Conservation (phyloP, 306 rosid genomes). For the Arachis hypogaea region DNA sequence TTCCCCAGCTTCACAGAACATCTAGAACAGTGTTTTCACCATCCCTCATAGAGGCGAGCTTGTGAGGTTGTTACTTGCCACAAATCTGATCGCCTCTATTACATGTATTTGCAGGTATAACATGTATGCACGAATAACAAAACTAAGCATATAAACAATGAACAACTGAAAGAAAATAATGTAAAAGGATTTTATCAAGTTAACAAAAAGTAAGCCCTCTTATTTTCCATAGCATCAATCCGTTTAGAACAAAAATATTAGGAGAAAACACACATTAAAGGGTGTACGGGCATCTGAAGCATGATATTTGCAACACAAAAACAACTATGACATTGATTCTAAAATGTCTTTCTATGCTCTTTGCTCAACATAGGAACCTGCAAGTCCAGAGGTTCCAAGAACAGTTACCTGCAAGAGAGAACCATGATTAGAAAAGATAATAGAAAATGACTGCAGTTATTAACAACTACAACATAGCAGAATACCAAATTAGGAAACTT, state of each 20-base stretch:
- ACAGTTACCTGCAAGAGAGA: constrained; percentile 70
- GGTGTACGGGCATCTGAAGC: constrained; percentile 46
- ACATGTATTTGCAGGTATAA: not conserved
- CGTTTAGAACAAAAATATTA: constrained; percentile 38
- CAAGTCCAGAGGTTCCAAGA: constrained; percentile 97
- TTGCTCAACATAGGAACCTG: constrained; percentile 93
- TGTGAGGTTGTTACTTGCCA: no score
- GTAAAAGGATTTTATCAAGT: constrained; percentile 8
- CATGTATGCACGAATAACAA: constrained; percentile 14
- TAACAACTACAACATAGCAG: constrained; percentile 3
- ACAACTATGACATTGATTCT: constrained; percentile 39
- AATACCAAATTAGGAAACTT: constrained; percentile 6
- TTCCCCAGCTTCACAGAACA: no score
- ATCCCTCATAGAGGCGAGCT: no score
- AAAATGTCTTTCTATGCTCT: constrained; percentile 60
- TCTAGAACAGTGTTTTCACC: no score
- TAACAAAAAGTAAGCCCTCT: constrained; percentile 50
- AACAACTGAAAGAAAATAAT: constrained; percentile 19
- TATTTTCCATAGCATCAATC: constrained; percentile 57
- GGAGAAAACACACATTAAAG: constrained; percentile 39
- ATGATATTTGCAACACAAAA: constrained; percentile 37
- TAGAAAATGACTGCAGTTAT: constrained; percentile 14
- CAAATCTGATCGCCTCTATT: no score
- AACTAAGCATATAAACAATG: constrained; percentile 10
- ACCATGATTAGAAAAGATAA: constrained; percentile 29